These are phyloP conservation scores for Aspergillus ellipticus DNA, from an alignment of 495 filamentous ascomycete genomes.

Conservation along the genomic window DNA sequence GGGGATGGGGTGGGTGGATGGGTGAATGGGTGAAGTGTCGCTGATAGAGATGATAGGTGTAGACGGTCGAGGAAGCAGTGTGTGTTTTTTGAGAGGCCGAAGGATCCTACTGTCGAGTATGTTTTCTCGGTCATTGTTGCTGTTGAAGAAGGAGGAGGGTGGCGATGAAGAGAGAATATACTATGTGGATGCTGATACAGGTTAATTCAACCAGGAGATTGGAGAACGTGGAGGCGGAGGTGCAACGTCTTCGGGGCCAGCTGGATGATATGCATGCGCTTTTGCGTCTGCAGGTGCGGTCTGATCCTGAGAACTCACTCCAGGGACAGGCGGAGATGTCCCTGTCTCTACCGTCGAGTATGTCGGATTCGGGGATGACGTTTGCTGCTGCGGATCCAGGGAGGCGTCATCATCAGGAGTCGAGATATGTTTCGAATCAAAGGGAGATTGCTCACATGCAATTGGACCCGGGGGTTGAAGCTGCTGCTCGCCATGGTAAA, in stretches of 20 bases:
- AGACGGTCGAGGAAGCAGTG: slow-evolving; percentile 33
- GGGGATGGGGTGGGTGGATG: not conserved
- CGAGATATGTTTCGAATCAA: not conserved
- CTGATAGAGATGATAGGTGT: slow-evolving; percentile 21
- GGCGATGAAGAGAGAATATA: slow-evolving; percentile 19
- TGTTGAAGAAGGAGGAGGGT: too few relatives aligned
- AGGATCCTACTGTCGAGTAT: slow-evolving; percentile 33
- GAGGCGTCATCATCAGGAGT: not conserved
- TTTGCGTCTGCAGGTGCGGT: slow-evolving; percentile 11
- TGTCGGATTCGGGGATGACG: not conserved
- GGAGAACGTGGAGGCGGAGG: slow-evolving; percentile 32
- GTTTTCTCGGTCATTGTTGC: not conserved
- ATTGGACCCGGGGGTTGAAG: not conserved
- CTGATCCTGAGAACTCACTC: not conserved
- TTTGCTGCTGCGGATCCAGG: not conserved
- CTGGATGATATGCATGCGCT: slow-evolving; percentile 27
- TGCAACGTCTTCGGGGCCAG: slow-evolving; percentile 27
- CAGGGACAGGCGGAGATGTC: not conserved
- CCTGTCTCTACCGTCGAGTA: not conserved
- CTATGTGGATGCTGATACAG: slow-evolving; percentile 31
- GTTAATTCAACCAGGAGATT: slow-evolving; percentile 30
- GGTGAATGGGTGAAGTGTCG: not conserved
- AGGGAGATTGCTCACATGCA: not conserved
- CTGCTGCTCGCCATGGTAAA: slow-evolving; percentile 13
- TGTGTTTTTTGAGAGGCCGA: slow-evolving; percentile 36